phyloP scores from a whole-genome alignment of 2,329 filamentous ascomycete species.

The Phaeophleospora eucalypticola region DNA sequence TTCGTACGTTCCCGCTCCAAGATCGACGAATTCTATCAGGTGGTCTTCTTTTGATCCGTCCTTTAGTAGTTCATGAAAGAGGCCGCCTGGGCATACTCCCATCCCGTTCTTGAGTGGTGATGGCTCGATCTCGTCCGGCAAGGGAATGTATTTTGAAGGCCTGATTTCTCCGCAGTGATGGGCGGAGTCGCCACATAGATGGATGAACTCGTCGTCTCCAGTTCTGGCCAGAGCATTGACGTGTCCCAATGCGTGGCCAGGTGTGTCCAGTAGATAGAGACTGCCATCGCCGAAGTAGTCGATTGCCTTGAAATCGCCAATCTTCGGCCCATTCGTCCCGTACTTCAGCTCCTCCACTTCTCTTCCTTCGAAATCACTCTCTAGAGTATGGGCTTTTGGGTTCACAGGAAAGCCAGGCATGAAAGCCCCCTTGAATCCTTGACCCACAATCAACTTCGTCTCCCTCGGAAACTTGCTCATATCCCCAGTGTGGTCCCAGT shows the following conservation, averaged over 20 bases:
- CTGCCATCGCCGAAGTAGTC: conserved; percentile 53
- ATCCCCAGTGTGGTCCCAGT: conserved; percentile 39
- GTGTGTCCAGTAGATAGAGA: conserved; percentile 49
- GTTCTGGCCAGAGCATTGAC: conserved; percentile 45
- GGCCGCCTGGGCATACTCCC: conserved; percentile 39
- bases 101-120: conserved; percentile 10
- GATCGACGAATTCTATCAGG: conserved; percentile 11
- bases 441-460: conserved; percentile 42
- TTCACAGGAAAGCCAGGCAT: conserved; percentile 42
- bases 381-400: conserved; percentile 31
- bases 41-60: conserved; percentile 6
- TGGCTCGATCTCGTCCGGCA: conserved; percentile 26
- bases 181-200: conserved; percentile 36
- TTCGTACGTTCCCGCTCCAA: background rate
- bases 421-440: conserved; percentile 37
- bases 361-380: conserved; percentile 35
- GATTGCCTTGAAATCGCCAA: conserved; percentile 40
- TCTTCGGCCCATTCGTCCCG: conserved; percentile 27
- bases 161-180: conserved; percentile 27
- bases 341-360: conserved; percentile 30
- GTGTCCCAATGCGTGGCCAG: conserved; percentile 49
- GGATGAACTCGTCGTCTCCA: conserved; percentile 33
- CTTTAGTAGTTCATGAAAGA: conserved; percentile 10
- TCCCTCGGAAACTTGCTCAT: conserved; percentile 36
- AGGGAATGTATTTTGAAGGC: conserved; percentile 36